These are phyloP conservation scores for Exsudoporus frostii DNA, from an alignment of 768 basidiomycete species.

Conservation along the genomic window DNA sequence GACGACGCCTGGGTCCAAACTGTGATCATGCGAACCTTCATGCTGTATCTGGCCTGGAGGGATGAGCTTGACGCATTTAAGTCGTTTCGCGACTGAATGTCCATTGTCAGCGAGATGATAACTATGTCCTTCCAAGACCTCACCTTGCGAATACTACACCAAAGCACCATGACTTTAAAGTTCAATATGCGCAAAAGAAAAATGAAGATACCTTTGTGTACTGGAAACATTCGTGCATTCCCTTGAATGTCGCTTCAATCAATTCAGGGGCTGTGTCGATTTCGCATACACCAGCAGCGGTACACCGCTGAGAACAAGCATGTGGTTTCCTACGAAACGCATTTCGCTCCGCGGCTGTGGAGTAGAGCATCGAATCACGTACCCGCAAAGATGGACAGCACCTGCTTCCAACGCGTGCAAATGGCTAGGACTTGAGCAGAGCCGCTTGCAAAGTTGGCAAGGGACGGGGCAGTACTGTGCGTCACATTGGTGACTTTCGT, in stretches of 20 bases:
- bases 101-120: background rate
- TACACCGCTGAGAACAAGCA: conserved; percentile 42
- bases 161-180: background rate
- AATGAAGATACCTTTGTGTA: conserved; percentile 51
- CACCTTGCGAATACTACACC: conserved; percentile 53
- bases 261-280: conserved; percentile 56
- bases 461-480: conserved; percentile 48
- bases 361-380: conserved; percentile 3
- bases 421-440: conserved; percentile 46
- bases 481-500: conserved; percentile 49
- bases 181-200: background rate
- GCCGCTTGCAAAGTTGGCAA: conserved; percentile 54
- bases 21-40: conserved; percentile 48
- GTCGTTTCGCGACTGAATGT: conserved; percentile 44
- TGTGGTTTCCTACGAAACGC: conserved; percentile 42
- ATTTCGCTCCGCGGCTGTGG: conserved; percentile 6
- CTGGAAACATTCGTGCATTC: conserved; percentile 56
- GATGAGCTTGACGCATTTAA: conserved; percentile 48
- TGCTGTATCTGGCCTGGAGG: conserved; percentile 41
- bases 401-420: conserved; percentile 45
- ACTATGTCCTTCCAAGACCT: background rate
- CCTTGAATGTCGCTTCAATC: conserved; percentile 58
- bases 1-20: conserved; percentile 37
- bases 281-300: conserved; percentile 50
- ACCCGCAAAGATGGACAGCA: conserved; percentile 59